These are phyloP conservation scores for Pseudisothecium myosuroides DNA, from an alignment of 225 moss, liverwort and hornwort genomes.

Conservation along the genomic window DNA sequence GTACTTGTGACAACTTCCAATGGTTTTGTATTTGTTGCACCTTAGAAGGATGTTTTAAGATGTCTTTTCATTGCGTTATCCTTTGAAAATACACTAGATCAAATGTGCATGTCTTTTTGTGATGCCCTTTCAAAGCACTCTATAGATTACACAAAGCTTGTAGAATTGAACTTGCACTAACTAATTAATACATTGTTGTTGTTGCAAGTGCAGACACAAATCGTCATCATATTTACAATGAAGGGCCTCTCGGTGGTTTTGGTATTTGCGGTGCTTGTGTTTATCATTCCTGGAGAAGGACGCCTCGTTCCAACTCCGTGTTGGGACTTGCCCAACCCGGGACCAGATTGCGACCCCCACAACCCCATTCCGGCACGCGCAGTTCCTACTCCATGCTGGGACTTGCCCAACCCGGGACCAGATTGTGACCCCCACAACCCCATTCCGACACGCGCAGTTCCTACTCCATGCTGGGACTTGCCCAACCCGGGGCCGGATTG, in stretches of 20 bases:
- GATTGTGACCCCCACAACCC: not conserved
- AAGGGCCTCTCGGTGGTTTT: not conserved
- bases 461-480: too few species aligned
- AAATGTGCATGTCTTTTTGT: not conserved
- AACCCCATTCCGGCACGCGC: not conserved
- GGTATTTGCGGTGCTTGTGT: not conserved
- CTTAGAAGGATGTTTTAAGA: not conserved
- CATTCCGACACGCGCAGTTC: not conserved
- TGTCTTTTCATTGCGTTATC: not conserved
- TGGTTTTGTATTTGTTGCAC: not conserved
- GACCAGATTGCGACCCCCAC: not conserved
- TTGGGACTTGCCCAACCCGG: not conserved
- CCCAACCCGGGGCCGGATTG: too few species aligned
- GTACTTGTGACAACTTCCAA: not conserved
- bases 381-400: too few species aligned
- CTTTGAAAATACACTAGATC: not conserved
- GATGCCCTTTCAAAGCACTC: not conserved
- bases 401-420: too few species aligned
- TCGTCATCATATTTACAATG: not conserved
- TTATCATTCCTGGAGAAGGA: not conserved
- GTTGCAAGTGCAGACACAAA: not conserved
- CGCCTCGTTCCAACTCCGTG: not conserved
- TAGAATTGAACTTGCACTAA: not conserved
- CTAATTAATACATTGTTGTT: not conserved
- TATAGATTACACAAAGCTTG: not conserved